phyloP scores from a whole-genome alignment of 371 early-diverging fungal genomes.

The Nematocida sp. region DNA sequence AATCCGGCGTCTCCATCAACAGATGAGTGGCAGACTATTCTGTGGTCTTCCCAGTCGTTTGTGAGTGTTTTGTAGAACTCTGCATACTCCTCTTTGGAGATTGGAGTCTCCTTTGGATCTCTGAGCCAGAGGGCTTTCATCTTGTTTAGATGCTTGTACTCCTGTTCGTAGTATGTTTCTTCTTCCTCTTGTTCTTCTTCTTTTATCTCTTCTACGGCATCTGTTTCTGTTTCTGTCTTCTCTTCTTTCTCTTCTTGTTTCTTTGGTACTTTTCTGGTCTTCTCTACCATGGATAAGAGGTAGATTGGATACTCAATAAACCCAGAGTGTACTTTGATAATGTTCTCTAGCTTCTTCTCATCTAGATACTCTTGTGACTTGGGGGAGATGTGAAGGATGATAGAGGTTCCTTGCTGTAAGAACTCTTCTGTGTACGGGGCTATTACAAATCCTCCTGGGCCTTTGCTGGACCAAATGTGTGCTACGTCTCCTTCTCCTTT shows the following conservation, averaged over 20 bases:
- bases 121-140: conserved; percentile 87
- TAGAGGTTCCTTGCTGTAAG: conserved; percentile 77
- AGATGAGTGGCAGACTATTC: conserved; percentile 75
- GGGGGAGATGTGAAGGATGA: conserved; percentile 80
- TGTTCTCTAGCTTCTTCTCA: conserved; percentile 70
- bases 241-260: conserved; percentile 66
- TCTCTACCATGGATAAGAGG: conserved; percentile 71
- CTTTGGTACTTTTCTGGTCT: conserved; percentile 72
- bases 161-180: conserved; percentile 65
- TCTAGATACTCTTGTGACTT: conserved; percentile 79
- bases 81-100: conserved; percentile 77
- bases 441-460: conserved; percentile 81
- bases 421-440: conserved; percentile 74
- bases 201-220: conserved; percentile 67
- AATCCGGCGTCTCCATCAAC: conserved; percentile 87
- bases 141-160: conserved; percentile 60
- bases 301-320: conserved; percentile 85
- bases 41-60: conserved; percentile 87
- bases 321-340: conserved; percentile 85
- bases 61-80: conserved; percentile 82
- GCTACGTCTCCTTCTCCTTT: conserved; percentile 79
- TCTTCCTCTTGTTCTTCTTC: conserved; percentile 64
- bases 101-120: conserved; percentile 72
- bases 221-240: conserved; percentile 65
- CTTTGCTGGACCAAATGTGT: conserved; percentile 84